These are phyloP conservation scores for Hsuehochloa calcarea DNA, from an alignment of 176 grass and related monocot genomes.

Conservation along the genomic window DNA sequence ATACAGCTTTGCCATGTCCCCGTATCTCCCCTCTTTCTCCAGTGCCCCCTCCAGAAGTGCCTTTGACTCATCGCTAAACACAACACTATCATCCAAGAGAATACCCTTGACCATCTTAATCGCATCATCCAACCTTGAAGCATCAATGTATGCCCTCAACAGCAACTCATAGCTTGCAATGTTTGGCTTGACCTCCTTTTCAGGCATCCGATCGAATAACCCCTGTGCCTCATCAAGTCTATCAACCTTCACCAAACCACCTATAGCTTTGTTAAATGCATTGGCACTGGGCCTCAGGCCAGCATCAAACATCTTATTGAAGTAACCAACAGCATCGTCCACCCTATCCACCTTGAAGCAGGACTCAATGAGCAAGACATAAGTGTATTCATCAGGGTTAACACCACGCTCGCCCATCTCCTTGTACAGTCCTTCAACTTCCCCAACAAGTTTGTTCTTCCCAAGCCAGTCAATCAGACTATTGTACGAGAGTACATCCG, in stretches of 20 bases:
- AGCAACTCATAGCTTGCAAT: constrained; percentile 69
- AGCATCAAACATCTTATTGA: constrained; percentile 67
- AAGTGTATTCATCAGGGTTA: constrained; percentile 70
- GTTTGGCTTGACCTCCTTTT: constrained; percentile 80
- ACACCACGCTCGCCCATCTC: constrained; percentile 62
- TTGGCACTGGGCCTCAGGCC: constrained; percentile 66
- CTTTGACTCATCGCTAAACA: constrained; percentile 63
- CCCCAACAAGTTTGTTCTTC: constrained; percentile 61
- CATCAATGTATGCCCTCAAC: constrained; percentile 61
- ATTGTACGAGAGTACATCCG: constrained; percentile 74
- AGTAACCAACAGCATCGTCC: constrained; percentile 64
- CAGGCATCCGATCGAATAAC: constrained; percentile 66
- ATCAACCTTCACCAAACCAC: constrained; percentile 56
- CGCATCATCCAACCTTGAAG: constrained; percentile 56
- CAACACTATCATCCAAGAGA: constrained; percentile 63
- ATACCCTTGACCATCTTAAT: constrained; percentile 60
- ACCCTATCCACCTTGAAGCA: constrained; percentile 64
- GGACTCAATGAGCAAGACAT: constrained; percentile 65
- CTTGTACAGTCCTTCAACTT: constrained; percentile 53
- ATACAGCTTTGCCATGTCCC: constrained; percentile 59
- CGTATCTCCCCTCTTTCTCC: constrained; percentile 66
- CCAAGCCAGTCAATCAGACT: constrained; percentile 78
- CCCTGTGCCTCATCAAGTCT: constrained; percentile 56
- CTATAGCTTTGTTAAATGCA: constrained; percentile 74
- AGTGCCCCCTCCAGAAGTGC: constrained; percentile 53